Evolutionary conservation across 1,139 yeast species (phyloP).

Genomic region (Saccharomyces pastorianus): DNA sequence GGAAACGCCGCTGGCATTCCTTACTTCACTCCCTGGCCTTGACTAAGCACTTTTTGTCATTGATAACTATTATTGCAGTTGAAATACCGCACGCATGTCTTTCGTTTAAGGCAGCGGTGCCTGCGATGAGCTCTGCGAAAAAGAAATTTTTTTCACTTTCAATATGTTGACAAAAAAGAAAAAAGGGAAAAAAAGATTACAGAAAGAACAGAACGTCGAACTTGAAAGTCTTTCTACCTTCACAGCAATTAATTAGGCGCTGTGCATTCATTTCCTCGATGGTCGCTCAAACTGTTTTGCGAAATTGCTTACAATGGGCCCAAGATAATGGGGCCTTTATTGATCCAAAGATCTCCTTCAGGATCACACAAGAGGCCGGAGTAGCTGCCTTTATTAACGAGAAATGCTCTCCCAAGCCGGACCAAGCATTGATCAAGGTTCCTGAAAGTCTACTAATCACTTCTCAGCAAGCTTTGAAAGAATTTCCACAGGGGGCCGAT

Average conservation of each 20-base stretch:
- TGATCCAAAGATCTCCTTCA: constrained; percentile 31
- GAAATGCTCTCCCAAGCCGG: constrained; percentile 8
- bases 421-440: constrained; percentile 30
- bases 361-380: constrained; percentile 29
- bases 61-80: not conserved
- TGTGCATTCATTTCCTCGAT: not conserved
- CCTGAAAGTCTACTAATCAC: constrained; percentile 39
- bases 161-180: too few species aligned
- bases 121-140: not conserved
- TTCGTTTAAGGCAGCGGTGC: not conserved
- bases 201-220: too few species aligned
- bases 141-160: not conserved
- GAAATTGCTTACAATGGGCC: constrained; percentile 43
- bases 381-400: constrained; percentile 35
- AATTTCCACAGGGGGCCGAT: constrained; percentile 26
- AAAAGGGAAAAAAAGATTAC: too few species aligned
- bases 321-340: constrained; percentile 40
- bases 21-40: not conserved
- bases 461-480: constrained; percentile 37
- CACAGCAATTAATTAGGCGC: not conserved
- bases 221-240: too few species aligned
- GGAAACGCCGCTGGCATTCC: not conserved
- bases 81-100: not conserved
- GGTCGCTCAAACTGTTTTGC: constrained; percentile 10
- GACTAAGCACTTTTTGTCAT: not conserved